These are phyloP conservation scores for Mortierella alpina DNA, from an alignment of 192 early-diverging fungal genomes.

Conservation along the genomic window DNA sequence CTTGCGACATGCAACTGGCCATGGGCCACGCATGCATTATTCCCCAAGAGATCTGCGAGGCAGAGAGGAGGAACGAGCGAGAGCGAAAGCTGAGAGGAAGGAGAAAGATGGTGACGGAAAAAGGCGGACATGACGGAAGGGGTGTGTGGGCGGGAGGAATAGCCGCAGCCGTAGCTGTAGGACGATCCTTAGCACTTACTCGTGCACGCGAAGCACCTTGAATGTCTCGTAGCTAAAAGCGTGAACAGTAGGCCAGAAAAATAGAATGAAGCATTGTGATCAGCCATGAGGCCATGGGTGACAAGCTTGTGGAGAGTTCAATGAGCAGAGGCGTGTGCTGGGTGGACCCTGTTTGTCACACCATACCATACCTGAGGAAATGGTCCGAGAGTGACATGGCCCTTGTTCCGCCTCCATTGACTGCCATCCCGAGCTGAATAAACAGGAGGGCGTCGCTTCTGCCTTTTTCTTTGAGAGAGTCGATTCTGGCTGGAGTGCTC, in stretches of 20 bases:
- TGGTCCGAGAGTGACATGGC: constrained; percentile 42
- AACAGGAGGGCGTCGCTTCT: neutral
- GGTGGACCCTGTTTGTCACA: constrained; percentile 18
- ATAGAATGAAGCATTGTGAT: neutral
- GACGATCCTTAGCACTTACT: constrained; percentile 21
- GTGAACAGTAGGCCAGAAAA: neutral
- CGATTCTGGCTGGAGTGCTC: neutral
- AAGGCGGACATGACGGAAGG: neutral
- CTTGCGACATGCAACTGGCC: too few species aligned
- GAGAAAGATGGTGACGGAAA: neutral
- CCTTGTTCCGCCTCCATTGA: constrained; percentile 17
- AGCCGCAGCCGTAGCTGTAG: too few species aligned
- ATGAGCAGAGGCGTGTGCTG: too few species aligned
- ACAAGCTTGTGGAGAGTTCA: neutral
- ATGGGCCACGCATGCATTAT: too few species aligned
- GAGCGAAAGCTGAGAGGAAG: neutral
- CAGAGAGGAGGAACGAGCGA: neutral
- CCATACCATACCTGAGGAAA: constrained; percentile 51
- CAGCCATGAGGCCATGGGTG: neutral
- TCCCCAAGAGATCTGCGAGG: neutral
- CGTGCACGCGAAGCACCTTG: constrained; percentile 44
- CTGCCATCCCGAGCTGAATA: constrained; percentile 5
- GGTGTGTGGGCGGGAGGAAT: too few species aligned
- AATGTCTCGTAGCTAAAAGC: constrained; percentile 42
- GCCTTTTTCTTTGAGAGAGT: neutral